phyloP scores from a whole-genome alignment of 163 green algal genomes.

The Scenedesmus sp. region DNA sequence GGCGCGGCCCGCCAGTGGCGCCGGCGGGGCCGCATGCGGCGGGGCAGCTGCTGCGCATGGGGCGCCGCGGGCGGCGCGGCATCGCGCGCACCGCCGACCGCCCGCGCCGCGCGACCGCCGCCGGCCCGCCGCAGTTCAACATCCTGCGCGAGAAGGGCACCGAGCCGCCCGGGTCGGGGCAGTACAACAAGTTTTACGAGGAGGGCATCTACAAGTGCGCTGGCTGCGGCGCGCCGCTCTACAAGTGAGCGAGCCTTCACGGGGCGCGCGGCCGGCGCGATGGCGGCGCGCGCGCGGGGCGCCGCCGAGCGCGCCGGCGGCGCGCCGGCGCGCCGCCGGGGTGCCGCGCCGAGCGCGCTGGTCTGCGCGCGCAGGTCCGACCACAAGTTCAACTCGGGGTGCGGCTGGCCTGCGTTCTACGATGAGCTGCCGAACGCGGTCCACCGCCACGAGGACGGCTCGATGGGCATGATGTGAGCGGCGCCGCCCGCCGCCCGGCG shows the following conservation, averaged over 20 bases:
- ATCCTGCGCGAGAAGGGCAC: conserved; percentile 86
- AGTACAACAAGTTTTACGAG: conserved; percentile 78
- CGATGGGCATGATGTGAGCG: conserved; percentile 65
- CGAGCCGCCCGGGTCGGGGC: conserved; percentile 72
- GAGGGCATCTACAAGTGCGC: conserved; percentile 76
- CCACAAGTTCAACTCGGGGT: conserved; percentile 87
- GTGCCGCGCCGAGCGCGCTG: not conserved
- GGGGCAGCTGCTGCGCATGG: not conserved
- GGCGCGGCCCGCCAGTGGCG: too few species aligned
- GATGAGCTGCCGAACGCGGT: conserved; percentile 68
- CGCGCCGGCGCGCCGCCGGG: not conserved
- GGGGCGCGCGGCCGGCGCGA: not conserved
- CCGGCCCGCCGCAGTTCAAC: conserved; percentile 62
- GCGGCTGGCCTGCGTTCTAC: conserved; percentile 88
- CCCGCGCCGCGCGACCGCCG: too few species aligned
- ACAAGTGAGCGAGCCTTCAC: conserved; percentile 74
- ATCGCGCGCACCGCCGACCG: not conserved
- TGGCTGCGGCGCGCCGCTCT: conserved; percentile 74
- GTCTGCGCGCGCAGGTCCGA: conserved; percentile 60
- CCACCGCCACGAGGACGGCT: conserved; percentile 61
- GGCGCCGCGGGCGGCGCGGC: too few species aligned
- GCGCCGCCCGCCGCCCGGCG: not conserved
- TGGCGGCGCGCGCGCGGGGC: too few species aligned
- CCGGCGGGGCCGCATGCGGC: not conserved
- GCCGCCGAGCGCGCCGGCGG: not conserved